phyloP scores from a whole-genome alignment of 2,329 filamentous ascomycete genomes.

The Raffaelea ambrosiae region DNA sequence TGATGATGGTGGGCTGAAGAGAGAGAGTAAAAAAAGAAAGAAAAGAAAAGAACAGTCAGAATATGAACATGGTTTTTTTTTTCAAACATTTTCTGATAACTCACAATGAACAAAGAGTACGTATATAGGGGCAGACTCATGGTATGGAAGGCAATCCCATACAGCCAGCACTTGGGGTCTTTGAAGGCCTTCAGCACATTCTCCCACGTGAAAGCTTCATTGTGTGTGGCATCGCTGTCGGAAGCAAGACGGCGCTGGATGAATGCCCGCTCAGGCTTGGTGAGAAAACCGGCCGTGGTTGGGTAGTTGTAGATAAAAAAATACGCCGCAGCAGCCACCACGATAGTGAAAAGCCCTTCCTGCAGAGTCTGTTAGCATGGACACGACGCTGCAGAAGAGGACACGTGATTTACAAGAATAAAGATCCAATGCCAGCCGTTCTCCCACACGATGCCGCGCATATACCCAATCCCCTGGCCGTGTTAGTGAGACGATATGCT shows the following conservation, averaged over 20 bases:
- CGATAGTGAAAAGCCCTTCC: constrained; percentile 48
- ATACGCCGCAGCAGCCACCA: constrained; percentile 40
- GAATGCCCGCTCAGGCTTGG: constrained; percentile 42
- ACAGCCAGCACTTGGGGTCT: constrained; percentile 65
- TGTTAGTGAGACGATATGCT: too few species aligned
- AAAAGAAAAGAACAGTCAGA: too few species aligned
- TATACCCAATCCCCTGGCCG: constrained; percentile 35
- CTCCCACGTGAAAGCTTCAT: constrained; percentile 61
- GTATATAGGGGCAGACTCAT: constrained; percentile 57
- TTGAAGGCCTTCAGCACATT: constrained; percentile 55
- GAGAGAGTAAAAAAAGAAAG: too few species aligned
- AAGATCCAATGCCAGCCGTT: constrained; percentile 54
- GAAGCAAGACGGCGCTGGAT: constrained; percentile 55
- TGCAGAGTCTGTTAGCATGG: constrained; percentile 28
- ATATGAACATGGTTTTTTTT: too few species aligned
- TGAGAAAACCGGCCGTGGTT: constrained; percentile 48
- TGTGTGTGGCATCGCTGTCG: constrained; percentile 60
- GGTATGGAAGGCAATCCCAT: constrained; percentile 63
- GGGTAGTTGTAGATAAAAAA: constrained; percentile 62
- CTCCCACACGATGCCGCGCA: constrained; percentile 41
- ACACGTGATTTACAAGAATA: constrained; percentile 37
- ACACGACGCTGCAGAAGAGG: not conserved
- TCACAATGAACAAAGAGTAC: constrained; percentile 43
- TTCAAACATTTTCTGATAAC: constrained; percentile 13
- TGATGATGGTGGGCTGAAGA: constrained; percentile 41